A percentile compares a stretch with the other conserved stretches of the same genome.
phyloP scores from a whole-genome alignment of 73 alveolate genomes.

The Halteria grandinella region DNA sequence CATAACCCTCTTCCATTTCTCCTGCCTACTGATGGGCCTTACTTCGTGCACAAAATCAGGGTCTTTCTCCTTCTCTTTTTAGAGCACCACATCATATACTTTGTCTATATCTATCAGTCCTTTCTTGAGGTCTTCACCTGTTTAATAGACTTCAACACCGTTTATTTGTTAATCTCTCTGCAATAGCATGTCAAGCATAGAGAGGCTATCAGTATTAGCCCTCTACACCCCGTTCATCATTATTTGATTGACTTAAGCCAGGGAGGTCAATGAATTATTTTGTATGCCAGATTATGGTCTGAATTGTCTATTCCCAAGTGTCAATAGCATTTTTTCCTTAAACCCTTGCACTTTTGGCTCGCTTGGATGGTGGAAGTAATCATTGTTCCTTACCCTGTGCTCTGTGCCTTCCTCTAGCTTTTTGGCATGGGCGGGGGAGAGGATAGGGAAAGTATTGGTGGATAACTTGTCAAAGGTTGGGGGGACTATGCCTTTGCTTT shows the following conservation, averaged over 20 bases:
- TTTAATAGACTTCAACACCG: too few species aligned
- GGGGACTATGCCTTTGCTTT: too few species aligned
- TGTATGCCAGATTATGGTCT: background rate
- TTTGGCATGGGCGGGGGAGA: too few species aligned
- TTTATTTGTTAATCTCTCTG: background rate
- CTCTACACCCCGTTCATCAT: background rate
- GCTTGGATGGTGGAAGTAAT: background rate
- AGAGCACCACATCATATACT: background rate
- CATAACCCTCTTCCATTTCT: constrained; percentile 5
- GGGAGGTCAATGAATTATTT: background rate
- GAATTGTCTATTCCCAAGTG: constrained; percentile 6
- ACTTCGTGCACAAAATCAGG: background rate
- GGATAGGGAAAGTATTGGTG: too few species aligned
- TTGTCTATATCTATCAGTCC: constrained; percentile 16
- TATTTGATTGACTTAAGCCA: background rate
- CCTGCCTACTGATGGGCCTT: background rate
- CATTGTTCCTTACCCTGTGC: constrained; percentile 1
- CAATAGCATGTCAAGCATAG: too few species aligned
- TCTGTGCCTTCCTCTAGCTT: background rate
- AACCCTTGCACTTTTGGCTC: constrained; percentile 22
- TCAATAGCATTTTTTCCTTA: constrained; percentile 14
- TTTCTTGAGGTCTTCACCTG: background rate
- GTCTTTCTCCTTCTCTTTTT: constrained; percentile 15
- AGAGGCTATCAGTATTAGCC: too few species aligned
- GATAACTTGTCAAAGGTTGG: too few species aligned